Evolutionary conservation across 139 green algal genomes (phyloP), one percentile per base, ranked within the genome.

Genomic region (Trebouxia sp.): DNA sequence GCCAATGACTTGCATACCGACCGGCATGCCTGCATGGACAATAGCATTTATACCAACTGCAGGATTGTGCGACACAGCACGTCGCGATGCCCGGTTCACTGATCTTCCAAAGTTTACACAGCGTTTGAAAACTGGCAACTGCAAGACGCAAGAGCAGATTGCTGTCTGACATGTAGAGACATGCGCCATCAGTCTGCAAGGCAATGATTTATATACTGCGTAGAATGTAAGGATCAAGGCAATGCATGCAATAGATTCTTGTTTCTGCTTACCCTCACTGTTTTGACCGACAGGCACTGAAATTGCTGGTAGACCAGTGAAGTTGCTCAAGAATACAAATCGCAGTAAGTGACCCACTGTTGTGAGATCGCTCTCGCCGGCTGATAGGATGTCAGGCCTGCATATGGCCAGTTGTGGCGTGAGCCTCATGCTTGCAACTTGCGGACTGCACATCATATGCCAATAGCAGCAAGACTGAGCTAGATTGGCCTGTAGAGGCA

Each of bases 1-100:
- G 8, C 88, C 92, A 15, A 97, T 92, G 9, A 97, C 80, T 81
- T 97, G 93, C 80, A 97, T 83, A 2, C 90, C 91, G 20, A 91
- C 76, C 1, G 89, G 91, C 82, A 92, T 76, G 3, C 76, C 75
- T 79, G 67, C 62, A 84, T 76, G 6, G 53, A 32, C 37, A 76
- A 5, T 15, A 20, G 20, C 11, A 75, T 17, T n/a, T n/a, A n/a
- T n/a, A 24, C 20, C 4, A 0, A 32, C 10, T 38, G 20, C 66
- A 37, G 12, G 0, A 17, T 15, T 38, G 32, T 53, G 22, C 38
- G 0, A 26, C 20, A 17, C 24, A 37, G 37, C 38, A 38, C 24
- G 30, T 42, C 15, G 56, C 22, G 14, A 35, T 35, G 17, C 11
- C 56, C 9, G 26, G 56, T 26, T 38, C n/a, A 69, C 24, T 26